Evolutionary conservation across 495 filamentous ascomycete genomes (phyloP), one percentile per base, ranked within the genome.

Genomic region (Tuber microsphaerosporum): DNA sequence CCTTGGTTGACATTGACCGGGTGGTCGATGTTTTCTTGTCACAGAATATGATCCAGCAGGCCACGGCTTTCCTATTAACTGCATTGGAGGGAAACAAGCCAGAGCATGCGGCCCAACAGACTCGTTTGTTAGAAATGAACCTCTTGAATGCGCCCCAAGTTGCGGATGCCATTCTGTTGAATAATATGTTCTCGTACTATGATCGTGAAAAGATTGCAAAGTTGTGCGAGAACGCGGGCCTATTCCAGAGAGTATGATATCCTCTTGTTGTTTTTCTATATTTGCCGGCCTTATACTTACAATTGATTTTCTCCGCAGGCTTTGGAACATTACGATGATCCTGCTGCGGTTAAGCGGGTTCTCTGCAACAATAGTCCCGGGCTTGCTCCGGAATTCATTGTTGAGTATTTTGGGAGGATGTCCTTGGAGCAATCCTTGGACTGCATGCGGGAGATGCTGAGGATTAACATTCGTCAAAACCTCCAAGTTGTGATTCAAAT

Each of bases 1-100:
- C 93, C 69, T 86, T 98, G 75, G 89, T 99, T 76, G 94, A 97
- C 77, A 89, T 99, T 75, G 94, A 97, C 81, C 94, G 95, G 42
- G 93, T 97, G 31, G 93, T 98, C 48, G 94, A 98, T 84, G 92
- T 99, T 68, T 99, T 99, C 89, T 89, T 96, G 82, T 93, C 94
- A 37, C 95, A 97, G 84, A 93, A 93, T 84, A 96, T 98, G 94
- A 88, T 97, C 70, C 95, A 98, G 84, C 93, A 97, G 83, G 95
- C 94, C 14, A 99, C 95, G 12, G 94, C 94, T 31, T 98, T 99
- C 89, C 86, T 99, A 46, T 88, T 99, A 39, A 96, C 98, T 84
- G 94, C 93, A 22, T 87, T 99, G 69, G 93, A 95, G 84, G 92
- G 92, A 74, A 97, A 99, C 86, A 91, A 91, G 80, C 94, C 94